Evolutionary conservation across 2,329 filamentous ascomycete genomes (phyloP).

Genomic region (Neodidymelliopsis sp.): DNA sequence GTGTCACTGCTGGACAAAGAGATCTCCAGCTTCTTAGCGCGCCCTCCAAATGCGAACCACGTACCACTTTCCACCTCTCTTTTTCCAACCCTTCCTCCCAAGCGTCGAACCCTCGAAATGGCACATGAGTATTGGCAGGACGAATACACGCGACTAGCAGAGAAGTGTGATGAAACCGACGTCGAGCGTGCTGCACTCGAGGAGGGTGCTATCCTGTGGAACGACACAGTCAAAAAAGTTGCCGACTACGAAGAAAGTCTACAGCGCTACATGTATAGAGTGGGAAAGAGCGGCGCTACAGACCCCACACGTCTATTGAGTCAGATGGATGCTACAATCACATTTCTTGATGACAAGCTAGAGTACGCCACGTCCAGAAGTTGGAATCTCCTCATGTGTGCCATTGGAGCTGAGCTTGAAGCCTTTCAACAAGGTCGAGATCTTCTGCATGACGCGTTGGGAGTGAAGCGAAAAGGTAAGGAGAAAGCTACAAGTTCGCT

Average conservation of each 20-base stretch:
- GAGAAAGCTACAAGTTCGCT: conserved; percentile 33
- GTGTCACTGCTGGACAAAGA: conserved; percentile 71
- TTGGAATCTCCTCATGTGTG: conserved; percentile 79
- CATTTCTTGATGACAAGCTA: conserved; percentile 62
- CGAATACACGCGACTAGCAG: conserved; percentile 65
- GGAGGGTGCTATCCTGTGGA: conserved; percentile 73
- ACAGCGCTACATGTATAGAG: conserved; percentile 59
- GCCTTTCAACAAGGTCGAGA: conserved; percentile 68
- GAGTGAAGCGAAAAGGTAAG: conserved; percentile 38
- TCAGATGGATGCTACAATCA: conserved; percentile 65
- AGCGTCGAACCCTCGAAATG: conserved; percentile 73
- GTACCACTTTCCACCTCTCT: conserved; percentile 46
- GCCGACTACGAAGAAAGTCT: conserved; percentile 71
- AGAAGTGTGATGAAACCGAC: conserved; percentile 64
- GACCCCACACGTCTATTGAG: conserved; percentile 30
- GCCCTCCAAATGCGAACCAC: conserved; percentile 57
- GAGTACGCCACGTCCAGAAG: conserved; percentile 65
- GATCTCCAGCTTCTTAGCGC: conserved; percentile 65
- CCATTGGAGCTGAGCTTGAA: conserved; percentile 76
- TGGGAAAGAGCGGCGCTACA: conserved; percentile 23
- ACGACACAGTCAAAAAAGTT: conserved; percentile 66
- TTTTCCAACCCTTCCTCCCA: conserved; percentile 68
- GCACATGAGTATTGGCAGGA: conserved; percentile 74
- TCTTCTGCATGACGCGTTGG: conserved; percentile 59
- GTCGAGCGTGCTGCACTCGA: conserved; percentile 71